phyloP scores from a whole-genome alignment of 345 rosid genomes.

The Balakata baccata region DNA sequence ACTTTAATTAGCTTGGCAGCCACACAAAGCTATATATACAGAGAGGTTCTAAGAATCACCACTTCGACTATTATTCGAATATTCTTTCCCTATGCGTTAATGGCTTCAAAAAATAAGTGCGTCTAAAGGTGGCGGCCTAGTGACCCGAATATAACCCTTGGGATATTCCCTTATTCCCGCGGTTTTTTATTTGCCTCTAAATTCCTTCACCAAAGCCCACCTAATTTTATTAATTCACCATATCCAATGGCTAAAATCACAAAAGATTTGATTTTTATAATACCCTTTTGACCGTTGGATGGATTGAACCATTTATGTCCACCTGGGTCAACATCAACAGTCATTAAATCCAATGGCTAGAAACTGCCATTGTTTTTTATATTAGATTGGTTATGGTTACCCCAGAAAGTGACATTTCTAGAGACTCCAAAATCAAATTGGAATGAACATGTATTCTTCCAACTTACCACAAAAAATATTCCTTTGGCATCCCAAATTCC shows the following conservation, averaged over 20 bases:
- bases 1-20: too few relatives aligned
- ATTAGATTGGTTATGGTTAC: neutral
- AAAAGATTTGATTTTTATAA: neutral
- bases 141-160: neutral
- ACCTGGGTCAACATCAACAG: neutral
- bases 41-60: too few relatives aligned
- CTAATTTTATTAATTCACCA: neutral
- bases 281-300: slow-evolving; percentile 4
- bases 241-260: neutral
- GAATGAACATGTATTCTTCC: neutral
- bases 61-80: neutral
- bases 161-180: slow-evolving; percentile 38
- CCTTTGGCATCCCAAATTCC: slow-evolving; percentile 34
- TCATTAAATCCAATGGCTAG: slow-evolving; percentile 2
- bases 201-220: neutral
- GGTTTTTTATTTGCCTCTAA: neutral
- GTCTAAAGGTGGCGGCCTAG: neutral
- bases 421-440: neutral
- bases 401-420: neutral
- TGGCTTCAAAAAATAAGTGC: neutral
- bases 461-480: slow-evolving; percentile 30
- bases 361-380: neutral
- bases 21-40: too few relatives aligned
- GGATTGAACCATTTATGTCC: slow-evolving; percentile 1
- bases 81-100: slow-evolving; percentile 1